Evolutionary conservation across 306 rosid species (phyloP), one percentile per base, ranked within the genome.

Genomic region (Fragaria vesca): DNA sequence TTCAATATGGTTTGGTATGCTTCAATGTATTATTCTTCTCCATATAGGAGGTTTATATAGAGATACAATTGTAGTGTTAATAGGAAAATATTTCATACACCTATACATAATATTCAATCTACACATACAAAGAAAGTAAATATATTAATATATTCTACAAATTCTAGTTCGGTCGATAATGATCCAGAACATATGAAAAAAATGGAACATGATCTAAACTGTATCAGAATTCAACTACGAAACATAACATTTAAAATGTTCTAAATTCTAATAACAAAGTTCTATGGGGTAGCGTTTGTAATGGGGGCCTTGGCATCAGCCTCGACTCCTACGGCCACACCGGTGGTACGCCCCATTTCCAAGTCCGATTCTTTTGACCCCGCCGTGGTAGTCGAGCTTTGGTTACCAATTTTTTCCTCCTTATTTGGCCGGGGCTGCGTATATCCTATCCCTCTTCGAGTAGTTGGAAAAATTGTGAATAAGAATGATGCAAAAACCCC

Each of bases 401-500:
- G 16, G 34, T 58, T 58, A 17, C 16, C 16, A 26, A 34, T 24
- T 10, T 60, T 26, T 1, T 26, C 28, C 5, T 11, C 7, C 65
- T 32, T 26, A 42, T 12, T 3, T 55, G 21, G 21, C 66, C 12
- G 17, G 42, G 20, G 43, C 7, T 24, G 32, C 60, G 79, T 42
- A 28, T 70, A 69, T 3, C 89, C 89, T 34, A 89, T 79, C 54
- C 93, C 90, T 68, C 72, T 84, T 2, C 93, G 75, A 5, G 80
- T 82, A 51, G 87, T 85, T 6, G 88, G 90, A 30, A 82, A 86
- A 47, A 81, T 15, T 1, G 87, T 73, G 80, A 90, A 90, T 4
- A 90, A 69, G 40, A 79, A 72, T 76, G 88, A 76, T 0, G 86
- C 81, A 3, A 90, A 69, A 50, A 80, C 57, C 21, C 86, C 88